Base-by-base conservation (phyloP, 495 filamentous ascomycete genomes). In the Xeromyces bisporus region DNA sequence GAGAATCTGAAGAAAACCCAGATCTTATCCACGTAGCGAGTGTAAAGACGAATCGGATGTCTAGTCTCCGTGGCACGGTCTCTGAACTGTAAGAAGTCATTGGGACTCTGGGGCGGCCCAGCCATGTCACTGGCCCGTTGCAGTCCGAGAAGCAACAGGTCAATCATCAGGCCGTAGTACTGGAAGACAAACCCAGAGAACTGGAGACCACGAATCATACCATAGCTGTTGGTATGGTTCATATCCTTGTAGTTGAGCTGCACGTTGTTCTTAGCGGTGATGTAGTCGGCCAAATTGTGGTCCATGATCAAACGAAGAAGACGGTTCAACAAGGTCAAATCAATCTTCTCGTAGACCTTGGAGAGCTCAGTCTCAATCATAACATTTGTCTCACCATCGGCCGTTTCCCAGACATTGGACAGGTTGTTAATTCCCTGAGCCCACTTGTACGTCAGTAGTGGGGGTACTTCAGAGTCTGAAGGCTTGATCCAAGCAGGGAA, bases 401-500 rank as follows among this genome's bases (percentile, higher is more conserved):
- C 66, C 17, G 79, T 86, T 44, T 92, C 84, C 91, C 91, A 99
- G 20, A 99, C 91, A 41, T 82, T 83, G 47, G 80, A 75, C n/a
- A 99, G 64, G 44, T 99, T 99, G 65, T 99, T 99, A 62, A 99
- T 96, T 31, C 89, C 91, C 55, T 99, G 91, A 11, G 87, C 86
- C 91, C 91, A 99, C 48, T 99, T 99, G 65, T 96, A 99, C 0
- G 82, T 82, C 21, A 99, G 66, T 17, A 99, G 56, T 7, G 91
- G 91, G n/a, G 91, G 89, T 0, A 99, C 91, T 55, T 99, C 91
- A 0, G 91, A 94, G 51, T 99, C 91, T 2, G 87, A 94, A 6
- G 91, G 91, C 58, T 99, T 99, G 60, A 99, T 93, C 91, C 91
- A 99, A 12, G 83, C 77, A 1, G 91, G 91, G 66, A 99, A 99